Conservation (phyloP, 1,284 basidiomycete genomes). For the Afroboletus lepidellus region DNA sequence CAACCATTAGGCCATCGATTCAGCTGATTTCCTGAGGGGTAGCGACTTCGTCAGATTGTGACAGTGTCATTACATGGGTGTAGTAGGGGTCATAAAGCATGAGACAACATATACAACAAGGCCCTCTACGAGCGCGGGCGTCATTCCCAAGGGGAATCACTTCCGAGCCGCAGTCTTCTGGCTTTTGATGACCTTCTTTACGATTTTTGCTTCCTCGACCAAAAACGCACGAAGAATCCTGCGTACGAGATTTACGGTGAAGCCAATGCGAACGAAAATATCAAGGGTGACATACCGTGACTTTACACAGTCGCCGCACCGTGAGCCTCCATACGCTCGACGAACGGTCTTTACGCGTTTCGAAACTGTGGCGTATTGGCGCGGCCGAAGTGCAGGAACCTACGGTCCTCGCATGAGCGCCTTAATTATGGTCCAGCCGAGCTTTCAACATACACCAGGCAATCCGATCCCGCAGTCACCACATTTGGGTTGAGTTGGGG, state of each 20-base stretch:
- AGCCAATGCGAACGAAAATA: background rate
- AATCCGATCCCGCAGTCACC: slow-evolving; percentile 94
- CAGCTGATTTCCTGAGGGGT: background rate
- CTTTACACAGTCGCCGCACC: slow-evolving; percentile 91
- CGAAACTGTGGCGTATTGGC: slow-evolving; percentile 89
- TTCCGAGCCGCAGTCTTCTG: slow-evolving; percentile 30
- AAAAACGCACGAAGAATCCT: slow-evolving; percentile 99
- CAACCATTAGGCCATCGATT: no score
- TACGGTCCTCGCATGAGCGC: slow-evolving; percentile 31
- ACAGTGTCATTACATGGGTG: slow-evolving; percentile 24
- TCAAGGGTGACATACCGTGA: slow-evolving; percentile 63
- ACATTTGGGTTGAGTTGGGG: slow-evolving; percentile 88
- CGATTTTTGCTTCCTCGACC: slow-evolving; percentile 99
- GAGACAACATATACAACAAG: slow-evolving; percentile 3
- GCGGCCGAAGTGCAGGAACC: slow-evolving; percentile 91
- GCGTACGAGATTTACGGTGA: background rate
- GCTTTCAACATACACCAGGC: slow-evolving; percentile 71
- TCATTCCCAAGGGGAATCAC: slow-evolving; percentile 14
- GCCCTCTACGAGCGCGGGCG: background rate
- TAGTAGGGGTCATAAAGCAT: slow-evolving; percentile 13
- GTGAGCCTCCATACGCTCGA: slow-evolving; percentile 93
- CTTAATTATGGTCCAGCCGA: background rate
- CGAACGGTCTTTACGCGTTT: slow-evolving; percentile 95
- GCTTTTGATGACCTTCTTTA: slow-evolving; percentile 98
- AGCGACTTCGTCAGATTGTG: slow-evolving; percentile 9